A percentile compares a stretch with the other conserved stretches of the same genome.
Conservation (phyloP, 2,329 filamentous ascomycete genomes). For the Teratosphaeria epicoccoides region DNA sequence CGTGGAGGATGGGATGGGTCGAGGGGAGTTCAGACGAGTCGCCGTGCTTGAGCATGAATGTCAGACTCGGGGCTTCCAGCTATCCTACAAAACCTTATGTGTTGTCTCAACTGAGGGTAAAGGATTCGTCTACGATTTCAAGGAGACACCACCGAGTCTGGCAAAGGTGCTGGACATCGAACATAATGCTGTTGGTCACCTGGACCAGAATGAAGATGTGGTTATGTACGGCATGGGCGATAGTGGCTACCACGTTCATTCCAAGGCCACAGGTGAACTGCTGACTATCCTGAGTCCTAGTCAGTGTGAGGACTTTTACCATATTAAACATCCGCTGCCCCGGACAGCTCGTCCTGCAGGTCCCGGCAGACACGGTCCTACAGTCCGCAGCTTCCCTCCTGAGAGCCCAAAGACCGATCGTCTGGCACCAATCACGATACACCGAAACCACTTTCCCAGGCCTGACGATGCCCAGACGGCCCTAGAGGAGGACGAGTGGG, state of each 20-base stretch:
- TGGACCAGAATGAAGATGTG: conserved; percentile 32
- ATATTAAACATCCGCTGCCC: conserved; percentile 23
- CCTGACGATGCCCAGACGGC: conserved; percentile 7
- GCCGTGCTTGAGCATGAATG: conserved; percentile 33
- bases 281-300: conserved; percentile 31
- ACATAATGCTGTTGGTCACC: conserved; percentile 33
- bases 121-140: conserved; percentile 38
- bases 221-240: conserved; percentile 37
- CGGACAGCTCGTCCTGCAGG: neutral
- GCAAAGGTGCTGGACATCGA: conserved; percentile 31
- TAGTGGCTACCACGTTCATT: conserved; percentile 34
- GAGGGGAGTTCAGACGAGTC: conserved; percentile 32
- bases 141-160: conserved; percentile 22
- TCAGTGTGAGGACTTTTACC: conserved; percentile 24
- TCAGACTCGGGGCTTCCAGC: conserved; percentile 37
- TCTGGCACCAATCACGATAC: conserved; percentile 12
- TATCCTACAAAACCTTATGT: conserved; percentile 35
- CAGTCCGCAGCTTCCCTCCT: conserved; percentile 16
- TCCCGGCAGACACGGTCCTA: conserved; percentile 5
- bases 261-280: conserved; percentile 30
- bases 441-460: conserved; percentile 10
- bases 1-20: conserved; percentile 20
- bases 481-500: conserved; percentile 35
- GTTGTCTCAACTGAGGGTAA: conserved; percentile 36
- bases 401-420: conserved; percentile 9